Conservation (phyloP, 2,329 filamentous ascomycete genomes). For the Aspergillus tamarii region DNA sequence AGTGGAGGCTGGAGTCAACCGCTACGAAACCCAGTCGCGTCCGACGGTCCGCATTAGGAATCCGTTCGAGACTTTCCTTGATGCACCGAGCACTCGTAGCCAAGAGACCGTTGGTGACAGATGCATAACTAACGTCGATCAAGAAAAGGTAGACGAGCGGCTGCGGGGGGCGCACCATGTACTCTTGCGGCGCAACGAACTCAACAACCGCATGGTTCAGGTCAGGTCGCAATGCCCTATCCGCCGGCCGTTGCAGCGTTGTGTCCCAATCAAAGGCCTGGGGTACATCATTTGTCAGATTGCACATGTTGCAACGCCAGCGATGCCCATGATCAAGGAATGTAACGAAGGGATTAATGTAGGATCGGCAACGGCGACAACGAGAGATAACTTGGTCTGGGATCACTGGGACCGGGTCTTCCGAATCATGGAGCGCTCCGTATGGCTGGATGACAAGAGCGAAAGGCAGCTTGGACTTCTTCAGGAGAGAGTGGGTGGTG, state of each 20-base stretch:
- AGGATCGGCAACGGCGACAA: conserved; percentile 92
- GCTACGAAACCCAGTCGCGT: conserved; percentile 94
- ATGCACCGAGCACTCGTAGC: conserved; percentile 93
- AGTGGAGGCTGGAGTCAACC: conserved; percentile 91
- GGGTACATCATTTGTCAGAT: conserved; percentile 97
- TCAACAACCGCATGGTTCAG: conserved; percentile 97
- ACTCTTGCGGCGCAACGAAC: conserved; percentile 97
- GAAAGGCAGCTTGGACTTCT: conserved; percentile 95
- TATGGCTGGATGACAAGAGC: conserved; percentile 97
- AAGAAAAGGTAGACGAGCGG: conserved; percentile 94
- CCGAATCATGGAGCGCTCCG: conserved; percentile 85
- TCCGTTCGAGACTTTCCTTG: conserved; percentile 89
- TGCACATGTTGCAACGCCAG: conserved; percentile 99
- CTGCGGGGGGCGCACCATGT: conserved; percentile 97
- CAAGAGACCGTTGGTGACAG: conserved; percentile 85
- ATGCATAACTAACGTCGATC: conserved; percentile 89
- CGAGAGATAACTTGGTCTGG: conserved; percentile 97
- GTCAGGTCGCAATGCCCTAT: conserved; percentile 89
- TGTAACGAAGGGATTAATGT: conserved; percentile 96
- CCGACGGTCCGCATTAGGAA: conserved; percentile 95
- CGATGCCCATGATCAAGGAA: conserved; percentile 96
- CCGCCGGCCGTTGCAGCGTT: conserved; percentile 83
- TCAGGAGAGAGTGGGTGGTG: conserved; percentile 87
- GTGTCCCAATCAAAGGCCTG: conserved; percentile 99
- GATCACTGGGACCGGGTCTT: conserved; percentile 87